Base-by-base conservation (phyloP, 176 grass and related monocot genomes). In the Hsuehochloa calcarea region DNA sequence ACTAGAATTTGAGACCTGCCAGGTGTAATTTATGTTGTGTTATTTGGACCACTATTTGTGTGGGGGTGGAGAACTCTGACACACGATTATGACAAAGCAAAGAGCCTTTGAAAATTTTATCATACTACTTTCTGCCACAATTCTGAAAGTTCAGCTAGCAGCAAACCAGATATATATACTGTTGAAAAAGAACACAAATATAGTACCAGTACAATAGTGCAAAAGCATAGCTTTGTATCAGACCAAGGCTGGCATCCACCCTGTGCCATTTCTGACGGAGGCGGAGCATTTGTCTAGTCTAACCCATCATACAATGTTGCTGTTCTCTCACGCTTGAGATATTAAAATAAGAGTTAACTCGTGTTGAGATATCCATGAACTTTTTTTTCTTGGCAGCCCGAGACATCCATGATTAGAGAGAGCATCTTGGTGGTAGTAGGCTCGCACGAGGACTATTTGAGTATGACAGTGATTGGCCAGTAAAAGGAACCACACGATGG, bases 41-140 rank as follows among this genome's bases (percentile, higher is more conserved):
- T 47, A 35, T 71, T 46, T 90, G 84, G 88, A 73, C 73, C 88
- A 82, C 79, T 45, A 55, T 37, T 37, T 77, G 3, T 66, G 10
- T 58, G 72, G 66, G 66, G 80, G 45, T 71, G 35, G 29, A 41
- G 29, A 41, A n/a, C 35, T 68, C 39, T 41, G 68, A n/a, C 68
- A 80, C 82, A 85, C 75, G 87, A 82, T 76, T 82, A 87, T 61
- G 51, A 82, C 40, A 26, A 8, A 68, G 82, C 76, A 89, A 85
- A 75, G 66, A 12, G 29, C 27, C 59, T 73, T 83, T 60, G 25
- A 16, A 46, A 29, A 5, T 39, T 56, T 78, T 79, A 37, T 8
- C 8, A 60, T 82, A 27, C 47, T 38, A 49, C 47, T 58, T 78
- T 27, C 45, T 55, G 84, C 84, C 12, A 64, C 67, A 39, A 25